These are phyloP conservation scores for Linaria vulgaris DNA, from an alignment of 257 asterid genomes.

Conservation along the genomic window DNA sequence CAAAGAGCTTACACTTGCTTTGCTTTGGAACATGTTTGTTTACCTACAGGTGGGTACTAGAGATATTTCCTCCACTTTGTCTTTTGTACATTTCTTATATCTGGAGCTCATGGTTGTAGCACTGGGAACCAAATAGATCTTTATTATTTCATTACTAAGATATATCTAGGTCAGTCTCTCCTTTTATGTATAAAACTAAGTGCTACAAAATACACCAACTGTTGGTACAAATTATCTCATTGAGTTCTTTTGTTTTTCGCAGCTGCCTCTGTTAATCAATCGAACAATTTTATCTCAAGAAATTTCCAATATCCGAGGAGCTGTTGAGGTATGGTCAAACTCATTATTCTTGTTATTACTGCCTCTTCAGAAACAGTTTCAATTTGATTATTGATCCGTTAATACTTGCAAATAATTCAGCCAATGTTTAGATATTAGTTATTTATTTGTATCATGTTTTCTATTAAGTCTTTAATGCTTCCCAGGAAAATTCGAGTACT, in stretches of 20 bases:
- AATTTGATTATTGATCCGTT: conserved; percentile 1
- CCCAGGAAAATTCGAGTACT: conserved; percentile 58
- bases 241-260: conserved; percentile 40
- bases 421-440: not conserved
- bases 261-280: conserved; percentile 85
- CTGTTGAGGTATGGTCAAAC: conserved; percentile 51
- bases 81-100: not conserved
- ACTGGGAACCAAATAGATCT: not conserved
- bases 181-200: conserved; percentile 11
- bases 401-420: not conserved
- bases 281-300: conserved; percentile 58
- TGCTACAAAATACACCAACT: conserved; percentile 11
- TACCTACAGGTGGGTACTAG: conserved; percentile 80
- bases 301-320: conserved; percentile 68
- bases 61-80: conserved; percentile 9
- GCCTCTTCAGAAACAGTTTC: conserved; percentile 18
- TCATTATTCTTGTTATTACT: conserved; percentile 26
- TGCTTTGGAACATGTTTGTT: conserved; percentile 92
- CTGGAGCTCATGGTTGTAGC: not conserved
- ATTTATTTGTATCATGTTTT: not conserved
- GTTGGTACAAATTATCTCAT: conserved; percentile 22
- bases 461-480: conserved; percentile 16
- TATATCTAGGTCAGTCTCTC: conserved; percentile 10
- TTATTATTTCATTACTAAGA: conserved; percentile 1
- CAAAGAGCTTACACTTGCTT: conserved; percentile 75